Base-by-base conservation (phyloP, 2,329 filamentous ascomycete species). In the Aspergillus luchuensis region DNA sequence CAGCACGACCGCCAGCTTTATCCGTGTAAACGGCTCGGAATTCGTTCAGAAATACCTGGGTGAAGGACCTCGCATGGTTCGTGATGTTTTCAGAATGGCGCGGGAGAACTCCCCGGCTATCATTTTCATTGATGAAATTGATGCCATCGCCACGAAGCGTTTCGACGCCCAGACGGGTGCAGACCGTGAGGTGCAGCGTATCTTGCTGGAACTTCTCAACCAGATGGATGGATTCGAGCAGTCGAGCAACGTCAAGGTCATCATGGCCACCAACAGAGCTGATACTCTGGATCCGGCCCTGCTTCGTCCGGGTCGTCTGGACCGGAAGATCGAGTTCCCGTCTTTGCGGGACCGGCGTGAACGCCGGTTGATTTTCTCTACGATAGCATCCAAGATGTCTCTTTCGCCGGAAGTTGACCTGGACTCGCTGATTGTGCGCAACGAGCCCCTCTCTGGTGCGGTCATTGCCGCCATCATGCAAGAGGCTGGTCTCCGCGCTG, bases 191-290 rank as follows among this genome's bases (percentile, higher is more conserved):
- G 95, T 99, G 15, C 95, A 99, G 82, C 94, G 95, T 85, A 99
- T 99, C 73, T 84, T 99, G 61, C 89, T 99, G 62, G 95, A 99
- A 78, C 83, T 99, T 68, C 89, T 99, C 66, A 99, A 99, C 82
- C 95, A 99, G 81, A 99, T 99, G 95, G 95, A 99, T 76, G 95
- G 95, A 67, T 99, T 99, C 82, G 95, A 99, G 78, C 95, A 99
- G 80, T 97, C 92, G 0, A 91, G 92, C 76, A 99, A 99, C 79
- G 95, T 99, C 80, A 99, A 99, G 83, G 95, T 99, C 76, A 99
- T 99, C 81, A 99, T 99, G 95, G 95, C 95, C 68, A 99, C 95
- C 68, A 99, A 99, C 83, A 90, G 95, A 76, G 94, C 95, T 67
- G 95, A 98, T 78, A 99, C 95, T 6, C 85, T 99, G 66, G 95